A percentile compares a stretch with the other conserved stretches of the same genome.
phyloP scores from a whole-genome alignment of 2,329 filamentous ascomycete species.

The Chaetomiaceae sp. region DNA sequence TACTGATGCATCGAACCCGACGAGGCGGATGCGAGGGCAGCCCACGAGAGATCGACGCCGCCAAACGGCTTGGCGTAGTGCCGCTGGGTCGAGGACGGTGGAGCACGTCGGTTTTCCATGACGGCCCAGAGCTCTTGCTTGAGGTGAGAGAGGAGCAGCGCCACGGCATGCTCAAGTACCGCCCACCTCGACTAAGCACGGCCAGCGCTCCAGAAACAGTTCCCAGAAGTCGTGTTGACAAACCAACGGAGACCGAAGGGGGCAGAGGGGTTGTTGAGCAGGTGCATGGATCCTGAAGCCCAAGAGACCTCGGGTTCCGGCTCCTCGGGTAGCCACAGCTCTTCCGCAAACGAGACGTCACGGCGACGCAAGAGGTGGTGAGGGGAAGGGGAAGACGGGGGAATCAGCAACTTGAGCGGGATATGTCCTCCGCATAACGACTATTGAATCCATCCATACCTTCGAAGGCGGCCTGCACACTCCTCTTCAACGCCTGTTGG shows the following conservation, averaged over 20 bases:
- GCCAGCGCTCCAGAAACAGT: no score
- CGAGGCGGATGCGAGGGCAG: conserved; percentile 4
- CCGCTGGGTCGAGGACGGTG: conserved; percentile 2
- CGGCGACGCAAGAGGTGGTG: no score
- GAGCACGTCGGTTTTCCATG: conserved; percentile 10
- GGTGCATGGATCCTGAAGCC: no score
- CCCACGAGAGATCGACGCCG: conserved; percentile 8
- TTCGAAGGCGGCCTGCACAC: conserved; percentile 55
- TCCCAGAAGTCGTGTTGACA: no score
- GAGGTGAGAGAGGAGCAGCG: not conserved
- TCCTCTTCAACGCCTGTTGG: conserved; percentile 51
- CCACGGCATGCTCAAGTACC: conserved; percentile 1
- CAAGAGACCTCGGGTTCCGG: conserved; percentile 8
- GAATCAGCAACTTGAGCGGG: no score
- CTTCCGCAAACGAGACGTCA: not conserved
- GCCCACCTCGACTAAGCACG: not conserved
- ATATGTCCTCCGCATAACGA: no score
- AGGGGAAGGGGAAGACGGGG: no score
- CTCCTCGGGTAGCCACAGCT: conserved; percentile 13
- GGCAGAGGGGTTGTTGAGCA: no score
- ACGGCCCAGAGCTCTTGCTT: not conserved
- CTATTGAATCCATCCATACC: conserved; percentile 35
- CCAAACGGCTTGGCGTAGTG: conserved; percentile 16
- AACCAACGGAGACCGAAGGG: no score
- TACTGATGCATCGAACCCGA: conserved; percentile 2